These are phyloP conservation scores for Sugiyamaella sp. DNA, from an alignment of 1,139 yeast genomes.

Conservation along the genomic window DNA sequence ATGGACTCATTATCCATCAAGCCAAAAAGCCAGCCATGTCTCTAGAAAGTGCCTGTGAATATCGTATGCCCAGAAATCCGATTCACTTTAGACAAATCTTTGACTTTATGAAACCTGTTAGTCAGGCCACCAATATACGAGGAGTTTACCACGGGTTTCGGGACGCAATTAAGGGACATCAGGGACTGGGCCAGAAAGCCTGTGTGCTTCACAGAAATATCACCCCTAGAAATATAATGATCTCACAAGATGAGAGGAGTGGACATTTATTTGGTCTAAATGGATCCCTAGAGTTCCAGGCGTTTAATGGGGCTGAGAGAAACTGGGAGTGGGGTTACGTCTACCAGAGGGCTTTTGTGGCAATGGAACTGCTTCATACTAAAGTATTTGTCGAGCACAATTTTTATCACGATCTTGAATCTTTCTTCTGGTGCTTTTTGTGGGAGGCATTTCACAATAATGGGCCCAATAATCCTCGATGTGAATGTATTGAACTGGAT, in stretches of 20 bases:
- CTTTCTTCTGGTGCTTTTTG: conserved; percentile 21
- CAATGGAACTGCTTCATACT: conserved; percentile 18
- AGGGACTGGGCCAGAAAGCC: conserved; percentile 12
- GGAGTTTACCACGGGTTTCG: conserved; percentile 18
- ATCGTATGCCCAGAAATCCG: conserved; percentile 14
- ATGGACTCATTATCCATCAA: conserved; percentile 13
- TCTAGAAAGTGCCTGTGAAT: conserved; percentile 6
- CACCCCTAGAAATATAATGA: conserved; percentile 17
- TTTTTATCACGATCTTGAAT: conserved; percentile 22
- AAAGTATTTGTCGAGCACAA: conserved; percentile 19
- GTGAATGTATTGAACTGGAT: conserved; percentile 18
- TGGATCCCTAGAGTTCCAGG: conserved; percentile 18
- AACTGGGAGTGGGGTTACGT: conserved; percentile 20
- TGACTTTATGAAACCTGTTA: conserved; percentile 18
- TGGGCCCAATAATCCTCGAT: conserved; percentile 16
- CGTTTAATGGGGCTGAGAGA: neutral
- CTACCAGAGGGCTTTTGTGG: conserved; percentile 17
- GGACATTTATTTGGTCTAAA: conserved; percentile 17
- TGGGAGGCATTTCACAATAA: conserved; percentile 22
- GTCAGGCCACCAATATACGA: conserved; percentile 8
- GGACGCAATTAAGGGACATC: conserved; percentile 20
- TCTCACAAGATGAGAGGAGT: conserved; percentile 17
- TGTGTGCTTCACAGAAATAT: conserved; percentile 20
- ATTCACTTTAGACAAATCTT: conserved; percentile 18
- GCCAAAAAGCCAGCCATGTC: conserved; percentile 15